Evolutionary conservation across 148 eudicot species (phyloP), one percentile per base, ranked within the genome.

Genomic region (Fallopia convolvulus): DNA sequence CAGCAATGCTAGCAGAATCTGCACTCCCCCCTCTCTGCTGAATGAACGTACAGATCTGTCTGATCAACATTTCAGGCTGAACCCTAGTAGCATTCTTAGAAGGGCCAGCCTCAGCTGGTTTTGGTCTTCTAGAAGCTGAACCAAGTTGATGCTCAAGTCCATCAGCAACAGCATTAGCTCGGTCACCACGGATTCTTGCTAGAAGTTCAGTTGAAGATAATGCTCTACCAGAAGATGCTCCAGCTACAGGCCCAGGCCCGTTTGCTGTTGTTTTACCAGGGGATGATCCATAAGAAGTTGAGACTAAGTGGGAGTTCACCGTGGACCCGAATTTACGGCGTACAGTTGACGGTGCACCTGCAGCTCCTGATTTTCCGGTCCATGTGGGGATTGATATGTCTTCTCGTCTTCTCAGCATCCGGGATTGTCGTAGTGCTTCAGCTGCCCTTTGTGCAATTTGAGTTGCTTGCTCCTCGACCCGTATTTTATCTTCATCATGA

Each of bases 401-500:
- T 82, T 89, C 93, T 80, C 79, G 91, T 83, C 90, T 91, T 70
- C 97, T 82, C 48, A 91, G 87, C 86, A 92, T 88, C 32, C 97
- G 85, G 36, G 99, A 95, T 66, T 89, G 90, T 33, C 97, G 92
- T 63, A 95, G 82, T 48, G 99, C 99, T 84, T 95, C 97, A 23
- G 99, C 97, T 66, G 99, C 99, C 80, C 96, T 88, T 72, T 87
- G 94, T 36, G 99, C 99, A 20, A 95, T 89, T 77, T 85, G 89
- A 44, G 94, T 89, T 60, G 99, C 99, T 72, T 95, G 91, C 74
- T 90, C 92, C 42, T 94, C 96, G 0, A 92, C 87, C 81, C 86
- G 90, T 32, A 87, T 74, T 81, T 92, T 95, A 53, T 95, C 94
- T 75, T 91, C 97, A 55, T 90, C 99, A 18, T 92, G 84, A 77